phyloP scores from a whole-genome alignment of 441 rosid genomes.

The Rhodomyrtus psidioides region DNA sequence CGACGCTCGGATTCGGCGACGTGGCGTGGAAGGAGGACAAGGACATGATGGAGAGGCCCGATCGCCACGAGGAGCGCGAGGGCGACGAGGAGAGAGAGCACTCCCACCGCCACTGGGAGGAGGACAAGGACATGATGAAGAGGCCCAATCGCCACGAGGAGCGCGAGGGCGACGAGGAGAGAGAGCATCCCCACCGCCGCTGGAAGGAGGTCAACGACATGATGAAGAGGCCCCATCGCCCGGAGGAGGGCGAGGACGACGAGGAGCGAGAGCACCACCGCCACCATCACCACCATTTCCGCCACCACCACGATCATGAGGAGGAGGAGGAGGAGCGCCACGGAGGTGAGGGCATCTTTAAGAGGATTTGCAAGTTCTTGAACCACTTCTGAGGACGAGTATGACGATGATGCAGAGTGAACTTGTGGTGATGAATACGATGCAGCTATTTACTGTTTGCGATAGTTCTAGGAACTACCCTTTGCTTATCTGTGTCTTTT shows the following conservation, averaged over 20 bases:
- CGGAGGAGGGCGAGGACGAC: neutral
- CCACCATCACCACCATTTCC: neutral
- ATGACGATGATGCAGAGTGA: neutral
- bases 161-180: neutral
- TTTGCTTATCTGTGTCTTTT: neutral
- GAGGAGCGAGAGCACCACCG: neutral
- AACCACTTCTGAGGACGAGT: conserved; percentile 26
- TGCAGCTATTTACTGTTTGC: neutral
- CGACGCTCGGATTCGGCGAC: neutral
- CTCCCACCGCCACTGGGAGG: neutral
- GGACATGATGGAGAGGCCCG: neutral
- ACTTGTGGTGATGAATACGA: neutral
- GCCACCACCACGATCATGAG: neutral
- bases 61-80: neutral
- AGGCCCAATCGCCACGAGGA: neutral
- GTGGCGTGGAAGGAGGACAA: neutral
- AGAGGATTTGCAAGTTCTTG: conserved; percentile 49
- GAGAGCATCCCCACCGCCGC: neutral
- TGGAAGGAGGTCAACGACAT: neutral
- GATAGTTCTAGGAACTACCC: neutral
- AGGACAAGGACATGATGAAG: neutral
- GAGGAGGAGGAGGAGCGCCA: conserved; percentile 2
- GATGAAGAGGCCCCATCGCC: neutral
- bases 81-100: neutral
- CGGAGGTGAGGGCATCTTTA: conserved; percentile 17